phyloP scores from a whole-genome alignment of 345 rosid genomes.

The Anacardium occidentale region DNA sequence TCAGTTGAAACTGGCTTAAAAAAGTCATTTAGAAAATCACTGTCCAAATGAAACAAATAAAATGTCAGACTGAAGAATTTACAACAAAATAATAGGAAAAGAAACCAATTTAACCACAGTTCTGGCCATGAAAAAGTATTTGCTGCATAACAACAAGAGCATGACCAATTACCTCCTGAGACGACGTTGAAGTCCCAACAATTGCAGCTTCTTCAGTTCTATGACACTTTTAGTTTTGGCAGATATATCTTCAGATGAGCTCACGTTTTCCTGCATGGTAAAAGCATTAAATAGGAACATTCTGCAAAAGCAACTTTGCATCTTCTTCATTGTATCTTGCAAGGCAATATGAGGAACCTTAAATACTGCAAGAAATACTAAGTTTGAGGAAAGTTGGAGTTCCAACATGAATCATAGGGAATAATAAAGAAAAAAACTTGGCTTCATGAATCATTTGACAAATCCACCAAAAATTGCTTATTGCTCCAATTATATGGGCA shows the following conservation, averaged over 20 bases:
- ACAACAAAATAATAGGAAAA: constrained; percentile 2
- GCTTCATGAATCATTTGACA: not conserved
- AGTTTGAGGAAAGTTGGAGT: not conserved
- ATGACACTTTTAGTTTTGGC: constrained; percentile 89
- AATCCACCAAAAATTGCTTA: not conserved
- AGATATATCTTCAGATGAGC: constrained; percentile 78
- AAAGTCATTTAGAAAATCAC: constrained; percentile 73
- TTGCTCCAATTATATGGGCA: not conserved
- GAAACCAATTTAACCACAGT: not conserved
- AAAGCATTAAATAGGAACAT: constrained; percentile 7
- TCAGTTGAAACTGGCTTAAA: constrained; percentile 74
- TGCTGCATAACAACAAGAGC: not conserved
- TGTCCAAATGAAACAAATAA: constrained; percentile 34
- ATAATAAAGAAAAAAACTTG: not conserved
- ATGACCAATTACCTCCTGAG: constrained; percentile 57
- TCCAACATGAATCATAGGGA: not conserved
- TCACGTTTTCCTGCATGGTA: constrained; percentile 60
- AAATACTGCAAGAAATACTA: not conserved
- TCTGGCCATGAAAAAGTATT: not conserved
- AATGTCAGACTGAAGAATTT: constrained; percentile 13
- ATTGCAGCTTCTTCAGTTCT: constrained; percentile 86
- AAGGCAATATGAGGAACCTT: not conserved
- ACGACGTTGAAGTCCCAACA: constrained; percentile 75
- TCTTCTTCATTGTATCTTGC: not conserved
- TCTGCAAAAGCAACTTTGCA: constrained; percentile 7